Conservation (phyloP, 495 filamentous ascomycete species). For the Tetracladium marchalianum region DNA sequence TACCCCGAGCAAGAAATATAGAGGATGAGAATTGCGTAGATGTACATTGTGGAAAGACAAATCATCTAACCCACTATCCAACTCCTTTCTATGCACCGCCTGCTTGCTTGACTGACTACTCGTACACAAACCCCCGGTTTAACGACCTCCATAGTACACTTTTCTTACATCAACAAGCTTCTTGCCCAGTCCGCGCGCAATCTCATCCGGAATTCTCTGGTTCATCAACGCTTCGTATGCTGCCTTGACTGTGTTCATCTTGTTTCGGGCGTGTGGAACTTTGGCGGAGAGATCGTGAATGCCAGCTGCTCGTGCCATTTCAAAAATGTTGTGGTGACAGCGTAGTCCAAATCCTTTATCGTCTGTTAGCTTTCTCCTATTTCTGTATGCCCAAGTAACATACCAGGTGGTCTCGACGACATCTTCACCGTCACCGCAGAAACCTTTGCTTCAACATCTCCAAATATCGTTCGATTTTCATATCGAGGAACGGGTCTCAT, state of each 20-base stretch:
- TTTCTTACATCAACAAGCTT: slow-evolving; percentile 94
- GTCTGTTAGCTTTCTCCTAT: slow-evolving; percentile 7
- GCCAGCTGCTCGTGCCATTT: slow-evolving; percentile 76
- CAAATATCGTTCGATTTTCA: slow-evolving; percentile 84
- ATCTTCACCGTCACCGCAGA: slow-evolving; percentile 74
- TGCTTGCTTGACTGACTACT: slow-evolving; percentile 16
- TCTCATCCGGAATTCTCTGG: slow-evolving; percentile 78
- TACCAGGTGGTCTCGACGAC: slow-evolving; percentile 79
- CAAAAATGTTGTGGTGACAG: slow-evolving; percentile 81
- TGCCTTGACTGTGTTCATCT: slow-evolving; percentile 95
- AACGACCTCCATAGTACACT: slow-evolving; percentile 82
- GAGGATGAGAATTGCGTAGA: background rate
- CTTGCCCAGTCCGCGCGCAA: slow-evolving; percentile 77
- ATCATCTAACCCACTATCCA: slow-evolving; percentile 14
- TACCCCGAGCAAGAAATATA: slow-evolving; percentile 18
- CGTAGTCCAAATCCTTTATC: slow-evolving; percentile 78
- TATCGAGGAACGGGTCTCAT: slow-evolving; percentile 83
- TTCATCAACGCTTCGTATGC: slow-evolving; percentile 68
- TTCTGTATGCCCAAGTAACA: slow-evolving; percentile 19
- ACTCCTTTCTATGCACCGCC: slow-evolving; percentile 18
- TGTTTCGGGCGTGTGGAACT: slow-evolving; percentile 72
- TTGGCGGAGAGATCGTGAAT: slow-evolving; percentile 76
- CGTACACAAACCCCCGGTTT: slow-evolving; percentile 34
- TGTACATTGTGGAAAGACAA: slow-evolving; percentile 6
- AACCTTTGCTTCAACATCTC: slow-evolving; percentile 73